phyloP scores from a whole-genome alignment of 495 filamentous ascomycete species.

The Talaromyces liani region DNA sequence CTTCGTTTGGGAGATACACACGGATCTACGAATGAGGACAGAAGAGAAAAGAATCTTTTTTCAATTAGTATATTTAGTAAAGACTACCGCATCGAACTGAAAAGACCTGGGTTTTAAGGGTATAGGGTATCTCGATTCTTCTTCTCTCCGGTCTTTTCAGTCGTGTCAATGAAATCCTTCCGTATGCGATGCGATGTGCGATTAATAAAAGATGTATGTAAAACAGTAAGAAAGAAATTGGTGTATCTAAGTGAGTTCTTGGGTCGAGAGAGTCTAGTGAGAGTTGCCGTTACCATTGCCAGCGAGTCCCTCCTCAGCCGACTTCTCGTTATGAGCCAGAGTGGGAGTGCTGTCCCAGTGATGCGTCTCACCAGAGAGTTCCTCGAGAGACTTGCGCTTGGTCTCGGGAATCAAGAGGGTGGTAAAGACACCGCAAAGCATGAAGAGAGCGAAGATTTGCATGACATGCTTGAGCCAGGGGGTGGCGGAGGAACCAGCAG shows the following conservation, averaged over 20 bases:
- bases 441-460: constrained; percentile 75
- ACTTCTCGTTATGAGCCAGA: constrained; percentile 2
- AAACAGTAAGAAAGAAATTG: constrained; percentile 8
- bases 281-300: constrained; percentile 4
- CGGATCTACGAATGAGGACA: neutral
- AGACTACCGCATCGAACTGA: neutral
- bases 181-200: neutral
- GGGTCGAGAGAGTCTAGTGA: neutral
- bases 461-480: constrained; percentile 77
- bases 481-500: constrained; percentile 23
- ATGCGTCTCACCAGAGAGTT: constrained; percentile 42
- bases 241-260: neutral
- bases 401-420: constrained; percentile 67
- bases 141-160: neutral
- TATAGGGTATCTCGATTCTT: neutral
- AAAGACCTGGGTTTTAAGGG: neutral
- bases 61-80: neutral
- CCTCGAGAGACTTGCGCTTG: constrained; percentile 60
- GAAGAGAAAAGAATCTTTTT: neutral
- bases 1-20: neutral
- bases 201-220: neutral
- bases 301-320: constrained; percentile 1
- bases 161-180: neutral
- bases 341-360: constrained; percentile 5
- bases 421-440: constrained; percentile 63